These are phyloP conservation scores for Pistacia vera DNA, from an alignment of 345 rosid species.

Conservation along the genomic window DNA sequence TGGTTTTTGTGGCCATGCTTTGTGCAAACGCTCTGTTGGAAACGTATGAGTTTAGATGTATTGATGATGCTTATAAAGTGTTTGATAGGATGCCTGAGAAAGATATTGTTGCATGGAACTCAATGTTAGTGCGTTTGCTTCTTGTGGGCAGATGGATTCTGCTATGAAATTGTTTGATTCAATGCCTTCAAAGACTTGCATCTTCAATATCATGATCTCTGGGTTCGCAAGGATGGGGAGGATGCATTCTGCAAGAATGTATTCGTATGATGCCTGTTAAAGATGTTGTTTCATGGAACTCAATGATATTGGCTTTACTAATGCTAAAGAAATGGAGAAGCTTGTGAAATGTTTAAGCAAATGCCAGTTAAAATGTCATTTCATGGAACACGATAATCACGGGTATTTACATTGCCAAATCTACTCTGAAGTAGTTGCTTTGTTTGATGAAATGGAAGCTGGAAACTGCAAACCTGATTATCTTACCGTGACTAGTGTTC, in stretches of 20 bases:
- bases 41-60: background rate
- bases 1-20: background rate
- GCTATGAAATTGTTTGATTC: slow-evolving; percentile 21
- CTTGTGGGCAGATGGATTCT: slow-evolving; percentile 20
- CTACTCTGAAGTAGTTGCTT: slow-evolving; percentile 13
- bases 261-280: slow-evolving; percentile 17
- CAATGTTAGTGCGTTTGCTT: slow-evolving; percentile 25
- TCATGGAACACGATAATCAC: slow-evolving; percentile 34
- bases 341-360: slow-evolving; percentile 15
- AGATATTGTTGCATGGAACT: slow-evolving; percentile 29
- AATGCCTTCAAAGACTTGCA: slow-evolving; percentile 23
- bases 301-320: slow-evolving; percentile 16
- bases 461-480: slow-evolving; percentile 17
- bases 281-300: slow-evolving; percentile 32
- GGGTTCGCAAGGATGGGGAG: slow-evolving; percentile 21
- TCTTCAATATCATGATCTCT: slow-evolving; percentile 30
- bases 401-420: slow-evolving; percentile 27
- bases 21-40: slow-evolving; percentile 17
- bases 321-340: slow-evolving; percentile 23
- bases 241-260: slow-evolving; percentile 12
- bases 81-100: slow-evolving; percentile 25
- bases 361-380: slow-evolving; percentile 21
- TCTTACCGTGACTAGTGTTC: slow-evolving; percentile 20
- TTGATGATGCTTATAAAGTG: slow-evolving; percentile 20
- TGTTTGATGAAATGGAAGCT: slow-evolving; percentile 29